Conservation (phyloP, 805 yeast genomes). For the Peterozyma toletana region DNA sequence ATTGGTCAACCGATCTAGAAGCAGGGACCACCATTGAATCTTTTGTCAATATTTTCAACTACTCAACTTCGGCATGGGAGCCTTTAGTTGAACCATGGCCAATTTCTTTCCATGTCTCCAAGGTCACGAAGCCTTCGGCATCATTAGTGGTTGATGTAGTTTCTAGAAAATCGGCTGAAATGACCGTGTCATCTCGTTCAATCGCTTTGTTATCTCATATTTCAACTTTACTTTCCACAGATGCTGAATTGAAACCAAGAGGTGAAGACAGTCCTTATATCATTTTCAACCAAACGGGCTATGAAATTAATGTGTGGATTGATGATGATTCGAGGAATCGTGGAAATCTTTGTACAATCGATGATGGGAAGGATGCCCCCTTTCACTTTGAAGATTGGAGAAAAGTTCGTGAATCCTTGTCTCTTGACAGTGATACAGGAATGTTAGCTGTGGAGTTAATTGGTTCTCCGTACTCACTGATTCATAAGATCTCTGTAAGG, state of each 20-base stretch:
- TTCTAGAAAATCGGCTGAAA: slow-evolving; percentile 71
- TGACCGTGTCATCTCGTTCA: slow-evolving; percentile 76
- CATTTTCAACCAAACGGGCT: slow-evolving; percentile 80
- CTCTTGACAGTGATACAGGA: slow-evolving; percentile 54
- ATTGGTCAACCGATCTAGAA: slow-evolving; percentile 83
- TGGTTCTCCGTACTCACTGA: slow-evolving; percentile 46
- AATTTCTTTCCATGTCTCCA: slow-evolving; percentile 61
- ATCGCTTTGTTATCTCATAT: slow-evolving; percentile 72
- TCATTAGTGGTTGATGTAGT: slow-evolving; percentile 57
- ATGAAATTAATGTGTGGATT: slow-evolving; percentile 77
- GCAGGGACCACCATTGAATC: slow-evolving; percentile 62
- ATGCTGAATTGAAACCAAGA: slow-evolving; percentile 50
- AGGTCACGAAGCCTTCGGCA: slow-evolving; percentile 34
- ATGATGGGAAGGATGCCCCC: slow-evolving; percentile 44
- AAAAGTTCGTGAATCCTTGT: slow-evolving; percentile 70
- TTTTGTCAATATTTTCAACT: slow-evolving; percentile 72
- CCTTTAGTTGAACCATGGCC: slow-evolving; percentile 89
- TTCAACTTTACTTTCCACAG: slow-evolving; percentile 42
- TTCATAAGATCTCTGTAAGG: slow-evolving; percentile 56
- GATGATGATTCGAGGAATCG: slow-evolving; percentile 32
- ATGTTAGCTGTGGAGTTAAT: slow-evolving; percentile 56
- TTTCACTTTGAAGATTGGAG: slow-evolving; percentile 98
- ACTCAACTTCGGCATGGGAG: slow-evolving; percentile 90
- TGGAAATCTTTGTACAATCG: slow-evolving; percentile 27
- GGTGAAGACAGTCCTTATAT: slow-evolving; percentile 80